Base-by-base conservation (phyloP, 208 protist genomes). In the Wallacemonas sp. region DNA sequence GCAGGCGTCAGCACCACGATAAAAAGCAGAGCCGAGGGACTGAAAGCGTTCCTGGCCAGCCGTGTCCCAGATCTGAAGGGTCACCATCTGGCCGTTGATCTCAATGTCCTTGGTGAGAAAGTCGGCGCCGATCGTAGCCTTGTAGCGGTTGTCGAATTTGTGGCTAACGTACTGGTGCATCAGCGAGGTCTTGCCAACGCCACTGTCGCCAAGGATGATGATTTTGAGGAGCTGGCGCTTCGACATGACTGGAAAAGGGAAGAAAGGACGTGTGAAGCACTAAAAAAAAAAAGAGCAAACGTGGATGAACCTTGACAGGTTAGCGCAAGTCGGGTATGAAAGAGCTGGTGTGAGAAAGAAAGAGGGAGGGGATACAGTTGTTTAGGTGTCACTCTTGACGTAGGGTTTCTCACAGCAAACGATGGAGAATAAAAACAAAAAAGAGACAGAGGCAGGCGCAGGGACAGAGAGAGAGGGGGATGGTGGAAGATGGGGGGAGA, bases 101-200 rank as follows among this genome's bases (percentile, higher is more conserved):
- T 93, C 91, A 17, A 99, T 74, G 48, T 99, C 98, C 72, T 98
- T 99, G 0, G 98, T 98, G 29, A 99, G 88, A 77, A 99, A 99
- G 77, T 99, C 99, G 17, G 98, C 99, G 23, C 99, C 98, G 75
- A 99, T 99, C 44, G 99, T 99, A 17, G 98, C 98, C 87, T 99
- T 99, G 81, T 99, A 99, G 68, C 98, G 94, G 66, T 80, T 96
- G 66, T 95, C 87, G 68, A 97, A 98, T 58, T 86, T 93, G 58
- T 90, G 81, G 73, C 85, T 92, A 5, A 96, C 89, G 64, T 92
- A 98, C 57, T 93, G 94, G 72, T 96, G 78, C 90, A 98, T 95
- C 4, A 98, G 67, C 19, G 88, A 93, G 6, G 92, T 97, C 72
- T 98, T 98, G 23, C 94, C 94, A 8, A 96, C 90, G 19, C 94